phyloP scores from a whole-genome alignment of 495 filamentous ascomycete species.

The Geopyxis carbonaria region DNA sequence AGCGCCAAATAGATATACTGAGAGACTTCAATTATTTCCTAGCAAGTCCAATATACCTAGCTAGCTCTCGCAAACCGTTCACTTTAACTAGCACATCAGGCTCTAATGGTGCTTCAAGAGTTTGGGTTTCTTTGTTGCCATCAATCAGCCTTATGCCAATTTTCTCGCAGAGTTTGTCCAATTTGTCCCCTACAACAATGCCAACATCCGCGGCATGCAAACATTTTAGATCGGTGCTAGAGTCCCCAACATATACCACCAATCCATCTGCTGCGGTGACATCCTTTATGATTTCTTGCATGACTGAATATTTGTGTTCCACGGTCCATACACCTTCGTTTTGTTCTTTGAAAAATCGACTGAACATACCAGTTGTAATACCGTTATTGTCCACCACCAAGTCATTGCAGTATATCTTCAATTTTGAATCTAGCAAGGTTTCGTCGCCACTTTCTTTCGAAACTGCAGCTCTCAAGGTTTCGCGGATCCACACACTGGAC shows the following conservation, averaged over 20 bases:
- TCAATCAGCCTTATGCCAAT: too few species aligned
- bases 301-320: constrained; percentile 12
- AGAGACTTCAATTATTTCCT: too few species aligned
- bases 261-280: background rate
- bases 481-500: constrained; percentile 19
- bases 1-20: too few species aligned
- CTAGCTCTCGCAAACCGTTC: too few species aligned
- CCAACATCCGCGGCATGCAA: constrained; percentile 24
- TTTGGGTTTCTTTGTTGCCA: too few species aligned
- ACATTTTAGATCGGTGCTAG: constrained; percentile 20
- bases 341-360: background rate
- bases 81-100: too few species aligned
- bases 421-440: background rate
- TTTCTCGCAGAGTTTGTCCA: constrained; percentile 12
- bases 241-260: constrained; percentile 25
- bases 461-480: constrained; percentile 6
- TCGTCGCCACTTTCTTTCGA: background rate
- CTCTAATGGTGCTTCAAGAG: too few species aligned
- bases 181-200: constrained; percentile 15
- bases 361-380: constrained; percentile 7
- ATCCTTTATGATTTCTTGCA: constrained; percentile 9
- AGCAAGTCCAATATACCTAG: too few species aligned
- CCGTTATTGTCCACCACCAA: constrained; percentile 4
- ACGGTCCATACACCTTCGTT: constrained; percentile 16
- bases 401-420: constrained; percentile 15